Evolutionary conservation across 148 eudicot species (phyloP), one percentile per base, ranked within the genome.

Genomic region (Silene uniflora): DNA sequence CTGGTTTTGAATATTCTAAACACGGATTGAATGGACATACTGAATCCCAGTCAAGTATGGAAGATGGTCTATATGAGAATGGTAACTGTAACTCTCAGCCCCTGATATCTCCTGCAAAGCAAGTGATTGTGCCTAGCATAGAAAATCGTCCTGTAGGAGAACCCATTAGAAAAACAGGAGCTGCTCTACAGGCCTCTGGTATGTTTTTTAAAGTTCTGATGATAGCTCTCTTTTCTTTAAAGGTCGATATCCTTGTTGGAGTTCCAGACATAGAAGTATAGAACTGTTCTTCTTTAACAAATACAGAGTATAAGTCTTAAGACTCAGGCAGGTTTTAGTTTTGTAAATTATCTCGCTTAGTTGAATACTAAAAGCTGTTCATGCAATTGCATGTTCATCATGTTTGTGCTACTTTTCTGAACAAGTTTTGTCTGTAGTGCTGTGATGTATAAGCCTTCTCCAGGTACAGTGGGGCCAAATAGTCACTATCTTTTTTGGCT

Each of bases 121-220:
- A 92, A 83, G 83, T 77, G 67, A 85, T 92, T 71, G 82, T 83
- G 72, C 79, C 93, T 12, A 79, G 87, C 72, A 44, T 21, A 4
- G 89, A 87, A 71, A 79, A 89, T 69, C 81, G 81, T 82, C 99
- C 99, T 8, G 91, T 92, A 10, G 99, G 99, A 66, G 88, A 88
- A 74, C 88, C 97, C 56, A 82, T 92, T 59, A 47, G 42, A 67
- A 95, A 95, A 78, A 76, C 82, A 67, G 93, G 94, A 75, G 92
- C 97, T 86, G 85, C 90, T 62, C 82, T 90, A 61, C 99, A 92
- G 83, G 97, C 97, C 80, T 92, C 94, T 55, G 99, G 99, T 95
- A 81, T 42, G 88, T 81, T 72, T 4, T 12, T 11, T 68, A 1
- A 56, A 56, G 29, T 67, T 72, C 64, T 27, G 10, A 22, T 21